Evolutionary conservation across 768 basidiomycete genomes (phyloP), one percentile per base, ranked within the genome.

Genomic region (Lactarius pseudohatsudake): DNA sequence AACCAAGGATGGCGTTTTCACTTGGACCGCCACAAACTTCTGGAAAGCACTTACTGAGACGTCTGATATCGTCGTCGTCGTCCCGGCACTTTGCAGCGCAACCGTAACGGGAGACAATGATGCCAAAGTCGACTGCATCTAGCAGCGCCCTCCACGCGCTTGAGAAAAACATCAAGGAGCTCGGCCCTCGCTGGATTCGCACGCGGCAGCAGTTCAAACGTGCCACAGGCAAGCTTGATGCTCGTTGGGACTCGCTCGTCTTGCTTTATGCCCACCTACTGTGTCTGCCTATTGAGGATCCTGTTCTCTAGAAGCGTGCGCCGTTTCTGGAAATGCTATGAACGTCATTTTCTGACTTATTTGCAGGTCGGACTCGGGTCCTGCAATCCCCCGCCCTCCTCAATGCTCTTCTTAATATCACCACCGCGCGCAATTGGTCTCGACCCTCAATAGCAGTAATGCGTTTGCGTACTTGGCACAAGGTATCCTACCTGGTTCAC

Each of bases 1-100:
- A 76, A 99, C 97, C 18, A 96, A 96, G 76, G 97, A 99, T 70
- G 94, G 94, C 50, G 83, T 97, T 64, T 81, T 92, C 66, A 86
- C 88, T 28, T 80, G 80, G 47, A 92, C 94, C 0, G 96, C 96
- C 2, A 87, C 93, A 34, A 80, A 83, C 0, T 94, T 94, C 80
- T 99, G 97, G 87, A 92, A 90, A 75, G 80, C 83, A 4, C 71
- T 98, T 22, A 85, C 82, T 36, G 96, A 99, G 73, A 87, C 89
- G 30, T 88, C 90, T 10, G 82, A 81, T 0, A 84, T 93, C 69
- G 80, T 84, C 34, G 89, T 92, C 56, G 81, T 96, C 13, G 75
- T 97, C 65, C 83, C 84, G 22, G 82, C 89, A 3, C 79, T 98
- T n/a, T 85, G 88, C 30, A 81, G 84, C 67, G 85, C 86, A 0